Base-by-base conservation (phyloP, 176 grass and related monocot species). In the Eragrostis curvula region DNA sequence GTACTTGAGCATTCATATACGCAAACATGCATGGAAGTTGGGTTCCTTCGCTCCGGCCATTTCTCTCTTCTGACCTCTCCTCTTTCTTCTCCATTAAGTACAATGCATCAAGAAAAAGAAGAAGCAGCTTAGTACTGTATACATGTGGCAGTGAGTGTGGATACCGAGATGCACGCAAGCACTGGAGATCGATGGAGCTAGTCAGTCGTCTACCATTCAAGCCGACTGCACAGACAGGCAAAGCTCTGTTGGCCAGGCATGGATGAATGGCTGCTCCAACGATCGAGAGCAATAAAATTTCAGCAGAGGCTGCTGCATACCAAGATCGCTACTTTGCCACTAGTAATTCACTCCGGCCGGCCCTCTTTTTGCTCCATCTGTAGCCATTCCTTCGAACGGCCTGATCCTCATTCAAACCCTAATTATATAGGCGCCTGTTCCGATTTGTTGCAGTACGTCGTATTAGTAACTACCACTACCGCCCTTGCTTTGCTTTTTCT, bases 211-310 rank as follows among this genome's bases (percentile, higher is more conserved):
- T 24, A 11, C 70, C 25, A 72, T 51, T 73, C 70, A 73, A 73
- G 49, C 71, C 17, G 29, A 18, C 65, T 21, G 65, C 3, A 17
- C 14, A 11, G 32, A 7, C 40, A 32, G 30, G 36, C 21, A 66
- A 29, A 62, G 59, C 59, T 62, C 12, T 49, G 44, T 24, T 46
- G 69, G 23, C 28, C 69, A 25, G 14, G 14, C 46, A 20, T 18
- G 71, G 30, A 43, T 65, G 70, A 21, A 61, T 46, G 48, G 55
- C 46, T 53, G 10, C 27, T 36, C 30, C 14, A 65, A 15, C 28
- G 13, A 36, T 36, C 30, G 29, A 30, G 61, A 46, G 71, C 81
- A 78, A 82, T 82, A 66, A 64, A 44, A 36, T 36, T 36, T 36
- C 32, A 4, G 32, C 32, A 36, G 32, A 36, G 32, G 32, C 32